Percentiles rank a stretch among this genome's conserved stretches.
Evolutionary conservation across 2,329 filamentous ascomycete genomes (phyloP).

Genomic region (Karstenula rhodostoma): DNA sequence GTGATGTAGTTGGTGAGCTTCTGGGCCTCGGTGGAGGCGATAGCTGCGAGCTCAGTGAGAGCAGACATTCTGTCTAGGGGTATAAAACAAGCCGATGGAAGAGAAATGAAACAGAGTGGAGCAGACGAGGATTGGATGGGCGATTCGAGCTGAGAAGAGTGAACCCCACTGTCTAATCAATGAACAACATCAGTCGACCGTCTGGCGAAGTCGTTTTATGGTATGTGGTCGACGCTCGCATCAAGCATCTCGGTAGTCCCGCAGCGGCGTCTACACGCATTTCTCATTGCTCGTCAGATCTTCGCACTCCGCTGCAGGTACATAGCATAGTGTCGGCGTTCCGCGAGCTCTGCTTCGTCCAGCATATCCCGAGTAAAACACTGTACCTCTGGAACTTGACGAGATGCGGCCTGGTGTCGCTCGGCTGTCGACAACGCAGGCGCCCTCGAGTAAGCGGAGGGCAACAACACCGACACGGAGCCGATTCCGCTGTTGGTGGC

Average conservation of each 20-base stretch:
- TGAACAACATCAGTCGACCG: neutral
- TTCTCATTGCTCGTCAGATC: conserved; percentile 2
- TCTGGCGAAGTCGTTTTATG: neutral
- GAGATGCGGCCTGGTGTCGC: neutral
- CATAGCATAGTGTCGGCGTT: neutral
- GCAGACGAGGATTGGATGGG: neutral
- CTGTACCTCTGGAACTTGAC: neutral
- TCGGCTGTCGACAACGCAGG: neutral
- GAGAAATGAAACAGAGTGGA: neutral
- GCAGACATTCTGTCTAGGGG: conserved; percentile 11
- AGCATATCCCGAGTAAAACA: neutral
- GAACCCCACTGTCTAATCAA: conserved; percentile 5
- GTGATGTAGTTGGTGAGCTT: conserved; percentile 12
- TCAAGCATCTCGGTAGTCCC: neutral
- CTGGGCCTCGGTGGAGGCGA: conserved; percentile 4
- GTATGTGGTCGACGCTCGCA: neutral
- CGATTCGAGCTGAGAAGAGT: neutral
- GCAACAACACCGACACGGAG: neutral
- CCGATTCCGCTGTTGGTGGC: neutral
- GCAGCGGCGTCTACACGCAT: neutral
- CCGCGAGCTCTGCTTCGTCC: neutral
- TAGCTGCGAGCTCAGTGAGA: conserved; percentile 17
- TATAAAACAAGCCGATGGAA: neutral
- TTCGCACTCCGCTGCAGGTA: conserved; percentile 1
- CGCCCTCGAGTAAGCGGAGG: neutral